Percentiles rank a stretch among this genome's conserved stretches.
Conservation (phyloP, 2,329 filamentous ascomycete species). For the Albophoma yamanashiensis region DNA sequence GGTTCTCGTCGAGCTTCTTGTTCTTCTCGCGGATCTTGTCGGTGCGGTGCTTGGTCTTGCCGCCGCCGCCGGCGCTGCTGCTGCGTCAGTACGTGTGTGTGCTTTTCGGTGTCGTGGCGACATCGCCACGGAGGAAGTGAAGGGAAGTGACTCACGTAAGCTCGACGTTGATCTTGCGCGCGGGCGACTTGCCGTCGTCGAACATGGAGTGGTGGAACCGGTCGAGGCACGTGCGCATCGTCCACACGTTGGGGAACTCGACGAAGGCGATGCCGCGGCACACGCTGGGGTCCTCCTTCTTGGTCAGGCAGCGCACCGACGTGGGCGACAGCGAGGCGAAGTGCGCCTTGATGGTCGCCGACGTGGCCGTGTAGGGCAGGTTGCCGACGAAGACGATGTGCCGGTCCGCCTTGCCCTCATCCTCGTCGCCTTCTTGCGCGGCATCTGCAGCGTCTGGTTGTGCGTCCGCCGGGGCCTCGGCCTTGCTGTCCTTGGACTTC, state of each 20-base stretch:
- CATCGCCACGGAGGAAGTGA: neutral
- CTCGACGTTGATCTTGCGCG: slow-evolving; percentile 84
- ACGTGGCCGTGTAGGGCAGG: slow-evolving; percentile 74
- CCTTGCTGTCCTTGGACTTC: neutral
- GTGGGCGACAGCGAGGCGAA: slow-evolving; percentile 55
- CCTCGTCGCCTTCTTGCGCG: neutral
- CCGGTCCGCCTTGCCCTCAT: slow-evolving; percentile 12
- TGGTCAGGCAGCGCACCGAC: slow-evolving; percentile 55
- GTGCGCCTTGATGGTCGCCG: slow-evolving; percentile 57
- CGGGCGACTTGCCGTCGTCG: slow-evolving; percentile 37
- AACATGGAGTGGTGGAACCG: slow-evolving; percentile 83
- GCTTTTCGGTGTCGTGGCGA: too few species aligned
- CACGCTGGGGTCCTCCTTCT: slow-evolving; percentile 47
- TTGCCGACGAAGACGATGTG: slow-evolving; percentile 49
- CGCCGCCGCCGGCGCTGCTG: slow-evolving; percentile 71
- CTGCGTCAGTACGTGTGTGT: neutral
- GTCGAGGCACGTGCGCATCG: slow-evolving; percentile 87
- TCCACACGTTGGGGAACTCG: slow-evolving; percentile 77
- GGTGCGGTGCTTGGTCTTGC: slow-evolving; percentile 60
- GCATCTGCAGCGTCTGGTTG: neutral
- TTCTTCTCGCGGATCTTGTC: slow-evolving; percentile 82
- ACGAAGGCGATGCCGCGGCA: slow-evolving; percentile 77
- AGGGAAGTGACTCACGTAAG: slow-evolving; percentile 53
- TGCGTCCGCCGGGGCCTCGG: neutral
- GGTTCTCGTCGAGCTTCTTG: slow-evolving; percentile 64